Conservation (phyloP, 768 basidiomycete genomes). For the Suillus decipiens region DNA sequence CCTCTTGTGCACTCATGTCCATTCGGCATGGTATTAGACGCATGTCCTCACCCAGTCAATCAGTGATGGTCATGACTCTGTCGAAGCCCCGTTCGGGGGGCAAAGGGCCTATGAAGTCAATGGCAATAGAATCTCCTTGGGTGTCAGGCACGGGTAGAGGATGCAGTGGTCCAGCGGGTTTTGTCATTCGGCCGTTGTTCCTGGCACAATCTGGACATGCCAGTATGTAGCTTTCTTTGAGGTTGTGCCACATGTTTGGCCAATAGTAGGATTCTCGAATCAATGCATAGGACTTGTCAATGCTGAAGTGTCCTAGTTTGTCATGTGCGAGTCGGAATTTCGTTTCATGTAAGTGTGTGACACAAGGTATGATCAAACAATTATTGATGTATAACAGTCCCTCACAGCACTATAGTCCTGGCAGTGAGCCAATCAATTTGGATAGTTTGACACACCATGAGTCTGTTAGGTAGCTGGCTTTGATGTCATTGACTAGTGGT, state of each 20-base stretch:
- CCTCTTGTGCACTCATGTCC: constrained; percentile 14
- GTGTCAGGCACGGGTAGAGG: constrained; percentile 24
- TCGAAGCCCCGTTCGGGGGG: constrained; percentile 33
- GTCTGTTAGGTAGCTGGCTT: constrained; percentile 11
- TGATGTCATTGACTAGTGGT: not conserved
- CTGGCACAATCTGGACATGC: constrained; percentile 27
- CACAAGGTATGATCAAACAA: constrained; percentile 7
- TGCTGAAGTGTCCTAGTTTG: not conserved
- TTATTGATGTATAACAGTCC: constrained; percentile 32
- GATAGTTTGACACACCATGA: not conserved
- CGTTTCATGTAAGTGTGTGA: constrained; percentile 21
- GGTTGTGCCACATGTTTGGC: not conserved
- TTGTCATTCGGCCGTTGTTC: constrained; percentile 21
- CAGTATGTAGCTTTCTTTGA: constrained; percentile 20
- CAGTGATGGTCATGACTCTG: constrained; percentile 25
- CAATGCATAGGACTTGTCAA: not conserved
- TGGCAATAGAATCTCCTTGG: constrained; percentile 11
- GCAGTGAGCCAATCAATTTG: not conserved
- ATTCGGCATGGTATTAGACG: constrained; percentile 8
- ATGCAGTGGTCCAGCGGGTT: constrained; percentile 19
- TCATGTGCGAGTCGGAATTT: constrained; percentile 14
- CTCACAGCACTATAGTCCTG: constrained; percentile 23
- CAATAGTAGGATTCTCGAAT: not conserved
- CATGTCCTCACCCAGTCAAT: constrained; percentile 9
- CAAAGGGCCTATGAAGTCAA: constrained; percentile 37